Conservation (phyloP, 2,329 filamentous ascomycete genomes). For the Fusarium sp. region DNA sequence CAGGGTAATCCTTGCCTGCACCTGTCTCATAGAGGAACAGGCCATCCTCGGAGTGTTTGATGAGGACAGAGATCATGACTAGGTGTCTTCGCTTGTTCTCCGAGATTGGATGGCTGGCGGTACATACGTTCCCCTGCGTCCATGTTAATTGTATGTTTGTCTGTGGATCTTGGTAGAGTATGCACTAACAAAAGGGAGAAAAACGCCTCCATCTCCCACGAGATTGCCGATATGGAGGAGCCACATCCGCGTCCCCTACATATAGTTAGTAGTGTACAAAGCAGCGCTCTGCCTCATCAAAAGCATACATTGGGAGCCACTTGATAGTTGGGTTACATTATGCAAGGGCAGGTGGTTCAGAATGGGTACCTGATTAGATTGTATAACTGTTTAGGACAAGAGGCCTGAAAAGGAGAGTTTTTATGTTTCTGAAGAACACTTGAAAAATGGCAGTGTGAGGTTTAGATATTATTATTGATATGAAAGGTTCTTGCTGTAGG, state of each 20-base stretch:
- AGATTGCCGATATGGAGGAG: background rate
- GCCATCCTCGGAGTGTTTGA: background rate
- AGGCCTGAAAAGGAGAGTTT: fast-evolving
- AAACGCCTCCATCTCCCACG: background rate
- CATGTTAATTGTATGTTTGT: too few species aligned
- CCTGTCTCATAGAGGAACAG: background rate
- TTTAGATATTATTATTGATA: background rate
- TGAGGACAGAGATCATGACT: background rate
- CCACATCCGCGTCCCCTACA: background rate
- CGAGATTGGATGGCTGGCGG: background rate
- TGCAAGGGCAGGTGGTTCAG: background rate
- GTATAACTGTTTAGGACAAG: fast-evolving
- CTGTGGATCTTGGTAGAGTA: too few species aligned
- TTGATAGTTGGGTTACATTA: background rate
- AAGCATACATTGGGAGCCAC: background rate
- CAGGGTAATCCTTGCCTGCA: background rate
- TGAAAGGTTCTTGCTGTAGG: background rate
- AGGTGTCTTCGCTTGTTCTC: background rate
- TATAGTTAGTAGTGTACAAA: background rate
- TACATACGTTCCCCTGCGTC: background rate
- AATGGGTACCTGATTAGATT: fast-evolving
- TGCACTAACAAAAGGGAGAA: background rate
- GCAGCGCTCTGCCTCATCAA: fast-evolving
- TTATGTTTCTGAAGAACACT: fast-evolving
- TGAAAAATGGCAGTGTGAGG: fast-evolving